phyloP scores from a whole-genome alignment of 2,329 filamentous ascomycete species.

The Fusarium chlamydosporum region DNA sequence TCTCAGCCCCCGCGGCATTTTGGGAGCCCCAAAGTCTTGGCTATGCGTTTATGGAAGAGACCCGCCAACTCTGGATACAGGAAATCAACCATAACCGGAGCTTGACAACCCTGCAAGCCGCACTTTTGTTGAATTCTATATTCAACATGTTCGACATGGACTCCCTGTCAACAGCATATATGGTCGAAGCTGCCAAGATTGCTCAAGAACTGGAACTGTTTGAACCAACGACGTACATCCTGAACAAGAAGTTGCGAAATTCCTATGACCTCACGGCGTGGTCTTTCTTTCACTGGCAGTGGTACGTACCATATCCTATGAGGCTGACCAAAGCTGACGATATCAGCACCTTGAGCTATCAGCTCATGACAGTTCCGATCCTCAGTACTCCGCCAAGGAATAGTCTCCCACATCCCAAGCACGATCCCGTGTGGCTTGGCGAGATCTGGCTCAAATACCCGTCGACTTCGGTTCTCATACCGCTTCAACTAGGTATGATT shows the following conservation, averaged over 20 bases:
- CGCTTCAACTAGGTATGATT: not conserved
- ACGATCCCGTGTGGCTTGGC: conserved; percentile 3
- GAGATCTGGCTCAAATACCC: conserved; percentile 35
- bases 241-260: conserved; percentile 13
- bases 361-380: conserved; percentile 2
- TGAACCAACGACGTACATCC: conserved; percentile 12
- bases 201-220: conserved; percentile 12
- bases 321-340: not conserved
- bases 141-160: conserved; percentile 29
- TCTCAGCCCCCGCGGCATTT: conserved; percentile 9
- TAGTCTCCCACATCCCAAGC: conserved; percentile 2
- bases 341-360: conserved; percentile 2
- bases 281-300: conserved; percentile 29
- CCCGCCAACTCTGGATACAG: conserved; percentile 11
- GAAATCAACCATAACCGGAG: not conserved
- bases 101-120: conserved; percentile 18
- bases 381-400: not conserved
- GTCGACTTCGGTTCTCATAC: not conserved
- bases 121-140: not conserved
- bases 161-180: conserved; percentile 1
- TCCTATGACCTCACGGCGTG: conserved; percentile 22
- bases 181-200: not conserved
- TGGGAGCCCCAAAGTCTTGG: conserved; percentile 16
- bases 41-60: conserved; percentile 20
- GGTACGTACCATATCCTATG: not conserved